Evolutionary conservation across 2,329 filamentous ascomycete genomes (phyloP).

Genomic region (Aspergillus alliaceus): DNA sequence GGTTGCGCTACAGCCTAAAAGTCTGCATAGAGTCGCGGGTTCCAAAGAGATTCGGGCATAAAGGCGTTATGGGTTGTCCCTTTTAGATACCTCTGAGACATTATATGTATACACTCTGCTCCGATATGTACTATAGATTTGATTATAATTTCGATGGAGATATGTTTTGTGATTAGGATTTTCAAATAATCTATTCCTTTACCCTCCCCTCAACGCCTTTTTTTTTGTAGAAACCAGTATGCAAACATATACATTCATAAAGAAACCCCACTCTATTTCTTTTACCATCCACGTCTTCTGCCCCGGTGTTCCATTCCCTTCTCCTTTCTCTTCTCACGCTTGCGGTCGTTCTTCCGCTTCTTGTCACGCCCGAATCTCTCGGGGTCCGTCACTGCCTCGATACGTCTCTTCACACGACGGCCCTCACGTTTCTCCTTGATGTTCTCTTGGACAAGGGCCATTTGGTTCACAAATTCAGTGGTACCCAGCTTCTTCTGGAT

Average conservation of each 20-base stretch:
- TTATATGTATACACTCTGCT: constrained; percentile 23
- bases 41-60: background rate
- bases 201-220: constrained; percentile 23
- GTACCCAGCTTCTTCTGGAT: constrained; percentile 84
- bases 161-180: background rate
- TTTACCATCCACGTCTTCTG: constrained; percentile 68
- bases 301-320: constrained; percentile 71
- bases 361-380: constrained; percentile 77
- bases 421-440: constrained; percentile 72
- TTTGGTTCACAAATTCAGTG: constrained; percentile 70
- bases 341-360: constrained; percentile 78
- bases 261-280: constrained; percentile 9
- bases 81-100: constrained; percentile 13
- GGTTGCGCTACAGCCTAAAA: background rate
- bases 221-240: constrained; percentile 16
- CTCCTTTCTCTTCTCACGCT: constrained; percentile 79
- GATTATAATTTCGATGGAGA: background rate
- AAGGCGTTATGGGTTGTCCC: constrained; percentile 7
- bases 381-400: constrained; percentile 80
- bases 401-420: constrained; percentile 79
- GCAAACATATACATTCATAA: constrained; percentile 19
- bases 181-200: constrained; percentile 3
- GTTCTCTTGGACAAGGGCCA: constrained; percentile 70
- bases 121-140: constrained; percentile 25
- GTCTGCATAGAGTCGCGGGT: background rate